Conservation (phyloP, 805 yeast species). For the Yarrowia phangngaensis region DNA sequence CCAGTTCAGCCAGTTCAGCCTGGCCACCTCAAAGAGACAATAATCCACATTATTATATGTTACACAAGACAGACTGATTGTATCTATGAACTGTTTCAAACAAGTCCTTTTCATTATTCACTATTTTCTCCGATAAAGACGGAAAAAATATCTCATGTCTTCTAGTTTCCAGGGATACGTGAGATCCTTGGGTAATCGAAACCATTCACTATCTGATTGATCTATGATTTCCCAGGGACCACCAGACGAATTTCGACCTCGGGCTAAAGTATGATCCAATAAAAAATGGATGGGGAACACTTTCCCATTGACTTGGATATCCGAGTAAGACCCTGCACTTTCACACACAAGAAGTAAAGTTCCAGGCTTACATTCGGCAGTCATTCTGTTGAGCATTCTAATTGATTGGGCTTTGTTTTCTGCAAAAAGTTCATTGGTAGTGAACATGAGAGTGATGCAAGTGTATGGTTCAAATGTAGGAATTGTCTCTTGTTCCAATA, state of each 20-base stretch:
- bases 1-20: too few relatives aligned
- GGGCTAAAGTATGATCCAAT: conserved; percentile 45
- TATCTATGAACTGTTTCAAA: too few relatives aligned
- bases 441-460: conserved; percentile 70
- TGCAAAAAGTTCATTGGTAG: conserved; percentile 80
- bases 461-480: conserved; percentile 40
- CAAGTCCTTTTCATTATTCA: too few relatives aligned
- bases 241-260: conserved; percentile 41
- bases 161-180: conserved; percentile 68
- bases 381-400: conserved; percentile 53
- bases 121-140: conserved; percentile 60
- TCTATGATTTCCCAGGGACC: conserved; percentile 67
- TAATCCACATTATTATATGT: too few relatives aligned
- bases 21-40: too few relatives aligned
- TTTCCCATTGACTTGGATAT: conserved; percentile 69
- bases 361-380: conserved; percentile 51
- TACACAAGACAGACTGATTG: too few relatives aligned
- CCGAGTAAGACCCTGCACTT: conserved; percentile 87
- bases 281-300: conserved; percentile 79
- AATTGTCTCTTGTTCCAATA: conserved; percentile 31
- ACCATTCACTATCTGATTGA: conserved; percentile 78
- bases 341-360: conserved; percentile 66
- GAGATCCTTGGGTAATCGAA: conserved; percentile 52
- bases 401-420: conserved; percentile 62
- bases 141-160: conserved; percentile 81